A percentile compares a stretch with the other conserved stretches of the same genome.
Conservation (phyloP, 106 monocot genomes). For the Allium cepa region DNA sequence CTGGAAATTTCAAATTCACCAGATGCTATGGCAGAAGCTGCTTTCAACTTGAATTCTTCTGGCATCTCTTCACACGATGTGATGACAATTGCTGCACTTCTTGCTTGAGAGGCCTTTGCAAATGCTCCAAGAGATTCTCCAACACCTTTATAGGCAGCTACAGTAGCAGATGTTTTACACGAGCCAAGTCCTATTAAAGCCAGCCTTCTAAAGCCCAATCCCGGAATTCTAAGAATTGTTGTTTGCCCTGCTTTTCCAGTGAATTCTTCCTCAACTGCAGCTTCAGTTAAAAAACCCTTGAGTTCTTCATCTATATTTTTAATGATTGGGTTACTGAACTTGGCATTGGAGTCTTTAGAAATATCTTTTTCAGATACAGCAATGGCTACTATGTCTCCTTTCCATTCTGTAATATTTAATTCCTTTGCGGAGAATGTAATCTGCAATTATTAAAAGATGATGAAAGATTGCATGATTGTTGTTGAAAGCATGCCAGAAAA, state of each 20-base stretch:
- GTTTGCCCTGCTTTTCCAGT: conserved; percentile 68
- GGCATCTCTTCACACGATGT: conserved; percentile 28
- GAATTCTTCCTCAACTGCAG: conserved; percentile 63
- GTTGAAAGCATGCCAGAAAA: too few species aligned
- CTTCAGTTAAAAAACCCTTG: conserved; percentile 49
- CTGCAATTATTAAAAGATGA: conserved; percentile 16
- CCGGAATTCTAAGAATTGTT: conserved; percentile 43
- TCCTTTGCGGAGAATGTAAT: conserved; percentile 57
- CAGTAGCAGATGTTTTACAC: conserved; percentile 8
- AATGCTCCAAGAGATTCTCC: conserved; percentile 59
- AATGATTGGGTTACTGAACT: conserved; percentile 51
- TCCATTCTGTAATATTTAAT: conserved; percentile 59
- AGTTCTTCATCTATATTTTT: conserved; percentile 51
- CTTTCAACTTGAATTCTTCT: conserved; percentile 38
- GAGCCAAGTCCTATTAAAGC: conserved; percentile 45
- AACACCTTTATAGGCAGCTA: conserved; percentile 25
- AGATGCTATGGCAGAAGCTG: conserved; percentile 46
- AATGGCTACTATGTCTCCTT: conserved; percentile 67
- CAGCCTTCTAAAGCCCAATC: conserved; percentile 57
- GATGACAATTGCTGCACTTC: conserved; percentile 51
- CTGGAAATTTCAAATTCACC: conserved; percentile 13
- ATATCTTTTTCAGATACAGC: conserved; percentile 61
- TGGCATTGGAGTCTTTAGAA: conserved; percentile 42
- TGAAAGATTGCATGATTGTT: too few species aligned
- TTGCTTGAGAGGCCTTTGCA: conserved; percentile 52